Conservation (phyloP, 2,329 filamentous ascomycete species). For the Lasiodiplodia citricola region DNA sequence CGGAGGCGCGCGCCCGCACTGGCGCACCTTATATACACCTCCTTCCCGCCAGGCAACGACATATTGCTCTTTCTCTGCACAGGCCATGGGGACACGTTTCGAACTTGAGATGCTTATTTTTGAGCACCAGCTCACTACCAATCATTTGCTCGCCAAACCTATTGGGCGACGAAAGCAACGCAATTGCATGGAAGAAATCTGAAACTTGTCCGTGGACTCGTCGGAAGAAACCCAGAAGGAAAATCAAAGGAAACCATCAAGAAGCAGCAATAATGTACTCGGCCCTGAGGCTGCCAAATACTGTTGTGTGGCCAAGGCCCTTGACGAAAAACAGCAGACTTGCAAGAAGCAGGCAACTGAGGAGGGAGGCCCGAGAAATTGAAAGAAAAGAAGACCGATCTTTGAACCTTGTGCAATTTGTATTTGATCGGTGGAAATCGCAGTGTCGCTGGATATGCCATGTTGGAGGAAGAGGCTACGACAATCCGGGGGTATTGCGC, state of each 20-base stretch:
- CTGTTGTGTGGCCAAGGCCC: neutral
- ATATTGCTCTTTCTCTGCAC: neutral
- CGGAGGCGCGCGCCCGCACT: neutral
- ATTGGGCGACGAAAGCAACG: neutral
- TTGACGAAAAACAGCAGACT: neutral
- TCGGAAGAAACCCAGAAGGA: neutral
- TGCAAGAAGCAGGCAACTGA: neutral
- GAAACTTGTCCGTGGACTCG: neutral
- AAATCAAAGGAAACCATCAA: neutral
- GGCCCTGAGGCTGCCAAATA: neutral
- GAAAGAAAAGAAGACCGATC: neutral
- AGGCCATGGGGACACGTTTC: slow-evolving; percentile 11
- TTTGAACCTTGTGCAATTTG: slow-evolving; percentile 1
- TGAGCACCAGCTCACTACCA: neutral
- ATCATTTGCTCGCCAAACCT: neutral
- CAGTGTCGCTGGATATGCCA: neutral
- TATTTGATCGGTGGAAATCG: neutral
- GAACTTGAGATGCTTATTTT: neutral
- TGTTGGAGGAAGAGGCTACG: neutral
- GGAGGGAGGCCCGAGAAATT: neutral
- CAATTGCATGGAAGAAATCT: neutral
- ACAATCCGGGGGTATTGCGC: slow-evolving; percentile 7
- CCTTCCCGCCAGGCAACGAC: slow-evolving; percentile 11
- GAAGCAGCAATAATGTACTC: neutral
- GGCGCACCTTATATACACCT: slow-evolving; percentile 16